Conservation (phyloP, 1,284 basidiomycete species). For the Ceratobasidium sp. region DNA sequence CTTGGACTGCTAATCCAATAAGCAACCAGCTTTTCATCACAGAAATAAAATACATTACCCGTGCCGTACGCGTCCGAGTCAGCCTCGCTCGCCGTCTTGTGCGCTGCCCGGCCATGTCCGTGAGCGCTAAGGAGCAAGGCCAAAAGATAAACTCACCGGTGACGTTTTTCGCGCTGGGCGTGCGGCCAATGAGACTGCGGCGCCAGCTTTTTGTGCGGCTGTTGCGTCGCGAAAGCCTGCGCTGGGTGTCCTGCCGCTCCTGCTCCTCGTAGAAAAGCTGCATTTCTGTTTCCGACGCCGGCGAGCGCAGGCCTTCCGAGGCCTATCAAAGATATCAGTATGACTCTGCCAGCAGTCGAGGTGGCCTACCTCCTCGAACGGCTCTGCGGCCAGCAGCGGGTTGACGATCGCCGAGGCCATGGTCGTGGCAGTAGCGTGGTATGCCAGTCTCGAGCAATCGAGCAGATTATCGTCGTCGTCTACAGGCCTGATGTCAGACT, state of each 20-base stretch:
- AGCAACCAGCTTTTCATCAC: constrained; percentile 23
- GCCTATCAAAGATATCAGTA: constrained; percentile 16
- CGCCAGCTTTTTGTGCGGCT: constrained; percentile 41
- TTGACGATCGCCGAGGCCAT: constrained; percentile 41
- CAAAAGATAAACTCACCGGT: constrained; percentile 20
- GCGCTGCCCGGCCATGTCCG: neutral
- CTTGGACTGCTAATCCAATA: neutral
- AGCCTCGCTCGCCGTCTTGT: constrained; percentile 11
- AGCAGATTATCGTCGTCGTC: neutral
- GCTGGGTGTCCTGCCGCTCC: constrained; percentile 38
- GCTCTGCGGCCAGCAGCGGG: constrained; percentile 37
- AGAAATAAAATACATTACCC: constrained; percentile 6
- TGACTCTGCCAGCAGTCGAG: neutral
- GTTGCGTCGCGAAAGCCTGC: constrained; percentile 25
- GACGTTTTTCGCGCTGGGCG: constrained; percentile 29
- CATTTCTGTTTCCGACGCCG: constrained; percentile 34
- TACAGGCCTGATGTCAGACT: neutral
- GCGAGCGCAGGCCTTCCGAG: constrained; percentile 30
- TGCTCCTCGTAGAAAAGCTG: constrained; percentile 40
- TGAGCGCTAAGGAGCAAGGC: neutral
- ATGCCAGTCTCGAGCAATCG: neutral
- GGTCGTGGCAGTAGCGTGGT: neutral
- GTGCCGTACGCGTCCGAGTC: constrained; percentile 38
- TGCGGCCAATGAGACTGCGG: constrained; percentile 21
- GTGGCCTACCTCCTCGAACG: constrained; percentile 32